phyloP scores from a whole-genome alignment of 768 basidiomycete species.

The Agrocybe praecox region DNA sequence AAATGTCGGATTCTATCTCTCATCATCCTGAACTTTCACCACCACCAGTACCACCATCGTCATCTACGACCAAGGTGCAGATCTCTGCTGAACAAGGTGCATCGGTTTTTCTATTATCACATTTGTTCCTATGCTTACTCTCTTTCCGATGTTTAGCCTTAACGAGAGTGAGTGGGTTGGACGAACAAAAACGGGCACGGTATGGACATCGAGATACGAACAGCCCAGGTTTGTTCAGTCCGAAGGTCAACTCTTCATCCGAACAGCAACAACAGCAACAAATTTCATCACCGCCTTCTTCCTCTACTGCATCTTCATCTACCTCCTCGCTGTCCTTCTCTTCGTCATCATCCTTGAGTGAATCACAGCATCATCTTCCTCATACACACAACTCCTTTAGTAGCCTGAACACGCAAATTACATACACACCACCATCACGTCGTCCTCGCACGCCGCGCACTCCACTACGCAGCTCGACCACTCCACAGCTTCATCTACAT shows the following conservation, averaged over 20 bases:
- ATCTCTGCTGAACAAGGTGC: background rate
- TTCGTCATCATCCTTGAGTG: background rate
- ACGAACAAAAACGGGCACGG: background rate
- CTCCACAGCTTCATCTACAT: background rate
- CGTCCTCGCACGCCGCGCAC: slow-evolving; percentile 5
- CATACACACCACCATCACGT: background rate
- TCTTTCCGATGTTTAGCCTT: background rate
- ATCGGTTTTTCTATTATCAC: background rate
- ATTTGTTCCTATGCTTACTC: background rate
- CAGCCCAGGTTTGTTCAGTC: slow-evolving; percentile 2
- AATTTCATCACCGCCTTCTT: background rate
- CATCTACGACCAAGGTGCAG: background rate
- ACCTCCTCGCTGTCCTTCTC: background rate
- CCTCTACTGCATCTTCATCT: background rate
- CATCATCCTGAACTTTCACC: background rate
- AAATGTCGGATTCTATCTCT: background rate
- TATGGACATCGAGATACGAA: slow-evolving; percentile 7
- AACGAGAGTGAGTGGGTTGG: background rate
- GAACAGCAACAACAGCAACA: background rate
- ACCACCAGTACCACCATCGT: background rate
- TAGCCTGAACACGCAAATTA: too few species aligned
- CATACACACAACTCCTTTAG: background rate
- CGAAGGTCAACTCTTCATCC: background rate
- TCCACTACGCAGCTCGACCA: slow-evolving; percentile 7
- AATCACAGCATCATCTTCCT: background rate